A percentile compares a stretch with the other conserved stretches of the same genome.
Evolutionary conservation across 352 stramenopile genomes (phyloP).

Genomic region (Phytophthora constricta): DNA sequence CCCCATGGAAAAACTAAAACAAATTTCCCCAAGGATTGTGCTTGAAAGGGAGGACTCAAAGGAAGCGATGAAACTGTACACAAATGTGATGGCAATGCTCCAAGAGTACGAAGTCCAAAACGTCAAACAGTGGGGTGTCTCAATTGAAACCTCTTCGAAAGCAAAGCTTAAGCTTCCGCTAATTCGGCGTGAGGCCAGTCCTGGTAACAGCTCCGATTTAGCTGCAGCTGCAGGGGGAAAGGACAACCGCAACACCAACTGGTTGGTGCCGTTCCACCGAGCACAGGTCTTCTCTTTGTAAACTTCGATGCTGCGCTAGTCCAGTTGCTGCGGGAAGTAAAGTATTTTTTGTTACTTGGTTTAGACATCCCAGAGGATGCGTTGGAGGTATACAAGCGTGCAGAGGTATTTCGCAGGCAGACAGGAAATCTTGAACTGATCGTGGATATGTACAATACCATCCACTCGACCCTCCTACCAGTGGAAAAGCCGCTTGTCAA

Average conservation of each 20-base stretch:
- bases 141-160: constrained; percentile 83
- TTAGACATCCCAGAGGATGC: constrained; percentile 90
- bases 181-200: constrained; percentile 59
- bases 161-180: constrained; percentile 90
- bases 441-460: constrained; percentile 94
- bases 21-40: constrained; percentile 78
- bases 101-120: constrained; percentile 87
- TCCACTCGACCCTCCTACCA: constrained; percentile 85
- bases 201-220: constrained; percentile 16
- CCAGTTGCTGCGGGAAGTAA: constrained; percentile 92
- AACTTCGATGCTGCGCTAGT: constrained; percentile 94
- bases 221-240: constrained; percentile 11
- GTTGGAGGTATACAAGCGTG: constrained; percentile 91
- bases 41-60: constrained; percentile 91
- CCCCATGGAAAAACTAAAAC: constrained; percentile 89
- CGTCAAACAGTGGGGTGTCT: constrained; percentile 81
- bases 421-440: constrained; percentile 94
- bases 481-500: constrained; percentile 92
- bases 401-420: constrained; percentile 92
- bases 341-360: constrained; percentile 93
- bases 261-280: constrained; percentile 7
- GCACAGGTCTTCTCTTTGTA: constrained; percentile 61
- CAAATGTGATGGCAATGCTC: constrained; percentile 83
- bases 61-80: constrained; percentile 92
- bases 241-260: constrained; percentile 19